Evolutionary conservation across 345 rosid genomes (phyloP), one percentile per base, ranked within the genome.

Genomic region (Boechera stricta): DNA sequence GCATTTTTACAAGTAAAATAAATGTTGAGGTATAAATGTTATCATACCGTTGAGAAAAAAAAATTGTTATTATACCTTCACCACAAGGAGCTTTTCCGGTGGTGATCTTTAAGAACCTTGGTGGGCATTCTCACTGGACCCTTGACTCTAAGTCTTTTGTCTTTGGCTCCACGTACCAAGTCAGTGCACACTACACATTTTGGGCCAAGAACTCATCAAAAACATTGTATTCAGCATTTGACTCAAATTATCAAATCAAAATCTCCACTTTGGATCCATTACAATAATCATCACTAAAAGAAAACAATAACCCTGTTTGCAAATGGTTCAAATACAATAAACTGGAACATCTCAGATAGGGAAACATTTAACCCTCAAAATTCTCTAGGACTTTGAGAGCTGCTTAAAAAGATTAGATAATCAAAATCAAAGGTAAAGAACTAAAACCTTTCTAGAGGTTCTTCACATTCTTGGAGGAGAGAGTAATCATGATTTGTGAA

Each of bases 401-500:
- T 21, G 24, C 24, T 21, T 21, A 21, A 21, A 21, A 1, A 21
- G 24, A 21, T 21, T 21, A 21, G 24, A 21, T 21, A 21, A 21
- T 21, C 24, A 21, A 21, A 21, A 21, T 21, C 24, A 21, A 21
- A 21, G 24, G 24, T 1, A 21, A 21, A 21, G 24, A 21, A 21
- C 24, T 21, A 21, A 10, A 8, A 88, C 92, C 95, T 82, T 90
- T 90, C 53, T 88, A 91, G 4, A 90, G 85, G 74, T 90, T 90
- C 75, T 90, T 90, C 32, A 88, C 95, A 47, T 85, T 83, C 77
- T 87, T 90, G 15, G 95, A 90, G 61, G 90, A 86, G 9, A 90
- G 88, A 26, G 95, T 88, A 80, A 90, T 90, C 56, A 91, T 86
- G 75, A 86, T 90, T 87, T 88, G 45, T 90, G 92, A 76, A 85